Percentiles rank a stretch among this genome's conserved stretches.
Conservation (phyloP, 2,329 filamentous ascomycete genomes). For the Arachnomyces sp. region DNA sequence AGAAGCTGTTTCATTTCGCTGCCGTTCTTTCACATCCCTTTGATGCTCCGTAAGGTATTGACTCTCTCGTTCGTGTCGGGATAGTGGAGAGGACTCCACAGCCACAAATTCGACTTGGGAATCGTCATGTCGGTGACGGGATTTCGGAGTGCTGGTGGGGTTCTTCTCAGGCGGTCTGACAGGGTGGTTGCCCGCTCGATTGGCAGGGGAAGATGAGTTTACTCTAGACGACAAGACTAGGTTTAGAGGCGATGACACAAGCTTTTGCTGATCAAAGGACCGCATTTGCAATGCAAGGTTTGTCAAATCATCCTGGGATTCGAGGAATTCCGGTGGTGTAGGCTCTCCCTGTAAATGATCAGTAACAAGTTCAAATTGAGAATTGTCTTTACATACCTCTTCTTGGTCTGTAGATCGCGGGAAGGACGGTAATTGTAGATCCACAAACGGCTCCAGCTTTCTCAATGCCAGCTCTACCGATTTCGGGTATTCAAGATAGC, state of each 20-base stretch:
- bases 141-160: conserved; percentile 38
- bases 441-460: conserved; percentile 50
- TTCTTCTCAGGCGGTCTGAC: conserved; percentile 24
- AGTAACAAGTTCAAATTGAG: conserved; percentile 1
- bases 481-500: conserved; percentile 57
- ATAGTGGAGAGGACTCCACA: conserved; percentile 54
- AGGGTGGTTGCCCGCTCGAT: conserved; percentile 9
- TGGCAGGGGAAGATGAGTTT: not conserved
- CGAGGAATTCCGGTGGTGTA: conserved; percentile 32
- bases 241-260: conserved; percentile 8
- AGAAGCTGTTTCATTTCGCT: conserved; percentile 54
- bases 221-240: conserved; percentile 9
- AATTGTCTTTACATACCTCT: conserved; percentile 19
- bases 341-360: conserved; percentile 10
- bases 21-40: conserved; percentile 66
- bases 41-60: conserved; percentile 74
- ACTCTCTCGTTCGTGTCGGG: conserved; percentile 44
- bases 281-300: conserved; percentile 19
- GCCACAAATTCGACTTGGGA: conserved; percentile 73
- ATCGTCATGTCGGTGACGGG: conserved; percentile 65
- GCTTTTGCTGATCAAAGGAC: conserved; percentile 6
- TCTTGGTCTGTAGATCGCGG: conserved; percentile 25
- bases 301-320: conserved; percentile 44
- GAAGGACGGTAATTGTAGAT: conserved; percentile 45
- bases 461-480: conserved; percentile 56